Percentiles rank a stretch among this genome's conserved stretches.
phyloP scores from a whole-genome alignment of 202 grass and related monocot species.

The Carex sylvatica region DNA sequence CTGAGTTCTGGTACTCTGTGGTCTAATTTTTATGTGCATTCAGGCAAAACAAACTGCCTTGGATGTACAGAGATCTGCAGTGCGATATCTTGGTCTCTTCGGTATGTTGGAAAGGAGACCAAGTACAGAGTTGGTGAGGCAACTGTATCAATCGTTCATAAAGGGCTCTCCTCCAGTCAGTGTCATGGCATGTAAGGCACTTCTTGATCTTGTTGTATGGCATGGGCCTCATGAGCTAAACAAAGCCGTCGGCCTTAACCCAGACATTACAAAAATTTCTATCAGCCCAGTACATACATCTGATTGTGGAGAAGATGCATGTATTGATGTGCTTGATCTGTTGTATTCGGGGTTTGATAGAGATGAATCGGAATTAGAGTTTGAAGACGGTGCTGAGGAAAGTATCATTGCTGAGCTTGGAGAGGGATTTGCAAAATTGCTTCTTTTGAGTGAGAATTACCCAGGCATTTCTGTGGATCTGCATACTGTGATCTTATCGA shows the following conservation, averaged over 20 bases:
- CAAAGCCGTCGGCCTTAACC: slow-evolving; percentile 53
- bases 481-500: slow-evolving; percentile 61
- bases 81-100: slow-evolving; percentile 77
- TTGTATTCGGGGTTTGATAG: slow-evolving; percentile 67
- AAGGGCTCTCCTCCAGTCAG: slow-evolving; percentile 71
- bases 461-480: slow-evolving; percentile 51
- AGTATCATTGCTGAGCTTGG: slow-evolving; percentile 63
- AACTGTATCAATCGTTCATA: slow-evolving; percentile 68
- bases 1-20: not conserved
- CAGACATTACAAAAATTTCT: slow-evolving; percentile 43
- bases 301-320: slow-evolving; percentile 59
- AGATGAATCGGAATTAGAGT: slow-evolving; percentile 47
- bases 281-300: slow-evolving; percentile 53
- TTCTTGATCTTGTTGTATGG: slow-evolving; percentile 81
- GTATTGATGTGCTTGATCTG: slow-evolving; percentile 64
- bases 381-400: slow-evolving; percentile 67
- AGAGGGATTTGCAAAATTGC: slow-evolving; percentile 91
- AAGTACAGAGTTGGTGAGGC: slow-evolving; percentile 55
- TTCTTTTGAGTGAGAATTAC: slow-evolving; percentile 77
- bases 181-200: slow-evolving; percentile 73
- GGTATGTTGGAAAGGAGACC: slow-evolving; percentile 74
- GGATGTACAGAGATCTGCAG: slow-evolving; percentile 72
- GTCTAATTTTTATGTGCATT: slow-evolving; percentile 19
- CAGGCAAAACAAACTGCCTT: slow-evolving; percentile 77
- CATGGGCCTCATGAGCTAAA: slow-evolving; percentile 80